Base-by-base conservation (phyloP, 2,329 filamentous ascomycete species). In the Cladophialophora chaetospira region DNA sequence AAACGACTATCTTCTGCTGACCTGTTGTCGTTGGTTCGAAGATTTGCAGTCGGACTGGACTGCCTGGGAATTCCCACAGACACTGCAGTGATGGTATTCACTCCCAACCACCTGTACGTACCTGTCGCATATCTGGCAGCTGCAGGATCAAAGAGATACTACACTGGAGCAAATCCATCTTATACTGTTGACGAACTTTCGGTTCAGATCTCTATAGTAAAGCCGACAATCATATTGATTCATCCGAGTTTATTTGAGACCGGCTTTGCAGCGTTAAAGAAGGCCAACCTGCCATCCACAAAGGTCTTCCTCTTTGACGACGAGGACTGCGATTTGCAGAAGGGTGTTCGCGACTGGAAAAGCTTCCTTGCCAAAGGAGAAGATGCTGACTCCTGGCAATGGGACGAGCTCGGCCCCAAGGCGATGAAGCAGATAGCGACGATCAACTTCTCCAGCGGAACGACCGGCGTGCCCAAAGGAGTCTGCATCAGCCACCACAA, bases 61-160 rank as follows among this genome's bases (percentile, higher is more conserved):
- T 76, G 78, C 45, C 77, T 80, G 25, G 88, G 87, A 2, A 71
- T 91, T 29, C 73, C 82, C 60, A 75, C 76, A 0, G 84, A 86
- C 21, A 86, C 88, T 62, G 82, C 86, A 2, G 81, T 91, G 5
- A 75, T 91, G 53, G 73, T 91, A 15, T 89, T 85, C 70, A 84
- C 84, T 0, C 81, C 83, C 21, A 91, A 90, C 72, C 85, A 79
- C 61, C 71, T 91, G 17, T 88, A 84, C 73, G 88, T 86, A 65
- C 85, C 88, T 0, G 73, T 80, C 0, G 73, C 42, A 21, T 64
- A 64, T 36, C 58, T 64, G 4, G 60, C 57, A 10, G 52, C 57
- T 38, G 76, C 81, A 1, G 81, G 80, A 0, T 74, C 75, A 21
- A 79, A 79, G 2, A 76, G 73, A 57, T 73, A 79, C 19, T 84